Conservation (phyloP, 768 basidiomycete species). For the Mrakia frigida region DNA sequence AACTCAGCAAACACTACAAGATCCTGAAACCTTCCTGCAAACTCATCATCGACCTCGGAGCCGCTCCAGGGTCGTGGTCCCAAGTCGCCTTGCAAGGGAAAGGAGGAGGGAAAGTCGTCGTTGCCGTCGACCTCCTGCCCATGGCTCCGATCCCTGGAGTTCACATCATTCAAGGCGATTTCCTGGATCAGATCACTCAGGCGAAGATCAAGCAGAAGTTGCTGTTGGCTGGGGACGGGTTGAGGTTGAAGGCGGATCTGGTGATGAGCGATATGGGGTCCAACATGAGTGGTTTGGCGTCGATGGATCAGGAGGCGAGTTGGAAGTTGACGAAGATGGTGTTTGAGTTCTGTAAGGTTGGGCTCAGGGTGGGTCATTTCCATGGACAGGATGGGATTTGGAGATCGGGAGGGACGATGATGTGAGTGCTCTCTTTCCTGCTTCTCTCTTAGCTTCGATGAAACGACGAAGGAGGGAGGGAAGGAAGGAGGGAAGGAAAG, state of each 20-base stretch:
- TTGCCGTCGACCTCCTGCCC: constrained; percentile 74
- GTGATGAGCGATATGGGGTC: constrained; percentile 47
- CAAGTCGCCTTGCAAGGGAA: constrained; percentile 61
- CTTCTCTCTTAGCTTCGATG: too few relatives aligned
- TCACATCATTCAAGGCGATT: constrained; percentile 68
- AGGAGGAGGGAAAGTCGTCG: constrained; percentile 47
- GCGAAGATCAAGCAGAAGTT: neutral
- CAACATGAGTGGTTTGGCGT: constrained; percentile 66
- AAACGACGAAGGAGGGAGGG: too few relatives aligned
- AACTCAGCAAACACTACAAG: constrained; percentile 60
- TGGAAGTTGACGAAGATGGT: constrained; percentile 71
- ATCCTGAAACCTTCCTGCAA: constrained; percentile 50
- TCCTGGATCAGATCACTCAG: constrained; percentile 50
- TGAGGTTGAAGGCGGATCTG: constrained; percentile 13
- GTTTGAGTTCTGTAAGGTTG: constrained; percentile 48
- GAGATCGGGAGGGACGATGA: constrained; percentile 40
- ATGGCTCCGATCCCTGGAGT: constrained; percentile 71
- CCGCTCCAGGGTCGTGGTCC: constrained; percentile 73
- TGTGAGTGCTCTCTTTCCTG: constrained; percentile 36
- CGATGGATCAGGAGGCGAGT: constrained; percentile 61
- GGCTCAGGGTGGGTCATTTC: constrained; percentile 14
- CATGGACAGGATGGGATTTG: constrained; percentile 23
- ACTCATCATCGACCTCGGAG: constrained; percentile 53
- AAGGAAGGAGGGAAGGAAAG: neutral
- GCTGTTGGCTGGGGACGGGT: constrained; percentile 30